Percentiles rank a stretch among this genome's conserved stretches.
Conservation (phyloP, 2,329 filamentous ascomycete species). For the Tolypocladium guangdongense region DNA sequence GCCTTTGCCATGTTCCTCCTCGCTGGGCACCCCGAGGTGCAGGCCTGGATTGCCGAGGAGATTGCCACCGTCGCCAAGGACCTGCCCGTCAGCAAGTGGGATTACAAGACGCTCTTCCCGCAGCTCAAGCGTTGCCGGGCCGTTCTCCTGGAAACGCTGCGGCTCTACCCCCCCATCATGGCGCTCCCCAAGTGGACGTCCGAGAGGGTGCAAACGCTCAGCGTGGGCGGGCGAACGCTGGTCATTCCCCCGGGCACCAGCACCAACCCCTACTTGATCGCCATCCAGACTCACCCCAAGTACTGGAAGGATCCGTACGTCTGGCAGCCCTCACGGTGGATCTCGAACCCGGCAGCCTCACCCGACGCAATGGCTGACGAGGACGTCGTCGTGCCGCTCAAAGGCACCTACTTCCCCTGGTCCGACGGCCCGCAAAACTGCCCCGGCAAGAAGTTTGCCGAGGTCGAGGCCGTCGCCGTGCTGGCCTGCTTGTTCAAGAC, state of each 20-base stretch:
- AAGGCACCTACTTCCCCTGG: neutral
- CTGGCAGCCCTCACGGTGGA: neutral
- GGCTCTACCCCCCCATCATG: slow-evolving; percentile 24
- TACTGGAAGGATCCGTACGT: neutral
- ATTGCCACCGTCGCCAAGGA: slow-evolving; percentile 8
- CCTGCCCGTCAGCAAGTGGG: slow-evolving; percentile 13
- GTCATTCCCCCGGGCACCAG: slow-evolving; percentile 2
- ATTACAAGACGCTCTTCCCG: slow-evolving; percentile 25
- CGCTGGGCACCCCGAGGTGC: slow-evolving; percentile 30
- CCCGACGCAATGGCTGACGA: neutral
- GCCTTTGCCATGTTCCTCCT: slow-evolving; percentile 31
- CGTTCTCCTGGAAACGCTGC: slow-evolving; percentile 30
- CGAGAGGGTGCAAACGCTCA: slow-evolving; percentile 2
- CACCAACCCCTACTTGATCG: slow-evolving; percentile 1
- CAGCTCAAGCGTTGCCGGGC: slow-evolving; percentile 28
- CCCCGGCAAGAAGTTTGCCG: neutral
- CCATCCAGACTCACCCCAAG: slow-evolving; percentile 3
- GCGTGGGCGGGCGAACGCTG: slow-evolving; percentile 1
- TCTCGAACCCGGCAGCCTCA: neutral
- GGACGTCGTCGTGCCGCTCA: neutral
- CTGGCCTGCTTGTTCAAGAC: neutral
- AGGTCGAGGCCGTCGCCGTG: neutral
- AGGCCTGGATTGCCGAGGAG: slow-evolving; percentile 33
- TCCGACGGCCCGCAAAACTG: neutral
- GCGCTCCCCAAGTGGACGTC: slow-evolving; percentile 14